Evolutionary conservation across 1,284 basidiomycete species (phyloP).

Genomic region (Austropuccinia psidii): DNA sequence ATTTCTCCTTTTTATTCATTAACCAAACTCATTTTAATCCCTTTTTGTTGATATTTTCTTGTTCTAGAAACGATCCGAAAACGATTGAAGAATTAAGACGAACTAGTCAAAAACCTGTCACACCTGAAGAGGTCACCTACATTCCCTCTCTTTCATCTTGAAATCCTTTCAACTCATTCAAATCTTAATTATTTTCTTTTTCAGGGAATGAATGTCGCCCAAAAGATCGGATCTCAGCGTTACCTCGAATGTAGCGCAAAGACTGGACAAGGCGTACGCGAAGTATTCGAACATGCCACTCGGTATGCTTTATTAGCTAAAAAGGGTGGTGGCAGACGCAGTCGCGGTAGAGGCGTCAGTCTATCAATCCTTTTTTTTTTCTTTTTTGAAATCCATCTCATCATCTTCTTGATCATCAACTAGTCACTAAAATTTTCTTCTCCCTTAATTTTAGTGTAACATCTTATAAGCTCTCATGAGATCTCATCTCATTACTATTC

Average conservation of each 20-base stretch:
- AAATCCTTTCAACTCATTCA: neutral
- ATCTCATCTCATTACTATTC: neutral
- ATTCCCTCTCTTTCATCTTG: slow-evolving; percentile 17
- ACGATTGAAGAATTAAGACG: slow-evolving; percentile 71
- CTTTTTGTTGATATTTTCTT: neutral
- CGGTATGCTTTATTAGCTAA: slow-evolving; percentile 61
- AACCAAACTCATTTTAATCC: neutral
- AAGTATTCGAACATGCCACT: slow-evolving; percentile 85
- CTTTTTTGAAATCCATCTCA: neutral
- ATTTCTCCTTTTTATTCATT: neutral
- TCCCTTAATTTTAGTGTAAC: too few species aligned
- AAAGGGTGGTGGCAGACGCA: slow-evolving; percentile 25
- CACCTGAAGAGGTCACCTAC: slow-evolving; percentile 59
- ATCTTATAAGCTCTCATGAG: neutral
- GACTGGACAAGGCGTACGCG: slow-evolving; percentile 78
- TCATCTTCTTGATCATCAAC: neutral
- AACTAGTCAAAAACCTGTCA: slow-evolving; percentile 72
- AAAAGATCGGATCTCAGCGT: slow-evolving; percentile 78
- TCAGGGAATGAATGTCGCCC: slow-evolving; percentile 73
- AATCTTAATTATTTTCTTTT: slow-evolving; percentile 16
- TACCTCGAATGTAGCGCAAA: slow-evolving; percentile 88
- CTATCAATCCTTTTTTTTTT: neutral
- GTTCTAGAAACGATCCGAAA: slow-evolving; percentile 59
- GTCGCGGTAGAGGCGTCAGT: neutral
- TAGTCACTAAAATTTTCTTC: too few species aligned